phyloP scores from a whole-genome alignment of 768 basidiomycete genomes.

The Amanita inopinata region DNA sequence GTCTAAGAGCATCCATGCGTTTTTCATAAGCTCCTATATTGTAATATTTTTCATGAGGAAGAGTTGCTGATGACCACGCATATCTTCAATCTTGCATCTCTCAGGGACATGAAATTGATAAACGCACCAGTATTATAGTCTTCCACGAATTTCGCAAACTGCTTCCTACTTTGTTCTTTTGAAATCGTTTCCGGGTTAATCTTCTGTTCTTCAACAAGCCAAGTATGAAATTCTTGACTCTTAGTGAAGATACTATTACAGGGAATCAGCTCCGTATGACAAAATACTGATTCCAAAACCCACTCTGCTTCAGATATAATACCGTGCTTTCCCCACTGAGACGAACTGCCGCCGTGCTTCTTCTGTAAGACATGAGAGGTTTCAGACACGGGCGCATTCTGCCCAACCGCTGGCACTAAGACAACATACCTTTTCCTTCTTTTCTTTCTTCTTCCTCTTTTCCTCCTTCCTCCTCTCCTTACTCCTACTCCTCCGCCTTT shows the following conservation, averaged over 20 bases:
- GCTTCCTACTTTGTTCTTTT: slow-evolving; percentile 79
- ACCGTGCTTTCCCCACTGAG: slow-evolving; percentile 89
- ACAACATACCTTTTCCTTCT: slow-evolving; percentile 48
- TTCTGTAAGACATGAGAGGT: slow-evolving; percentile 23
- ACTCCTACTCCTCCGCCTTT: slow-evolving; percentile 32
- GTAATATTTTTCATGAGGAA: slow-evolving; percentile 94
- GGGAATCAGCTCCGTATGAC: neutral
- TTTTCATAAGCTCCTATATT: slow-evolving; percentile 79
- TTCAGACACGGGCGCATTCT: slow-evolving; percentile 1
- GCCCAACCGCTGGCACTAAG: neutral
- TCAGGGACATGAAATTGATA: neutral
- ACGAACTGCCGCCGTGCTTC: slow-evolving; percentile 43
- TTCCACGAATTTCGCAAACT: slow-evolving; percentile 75
- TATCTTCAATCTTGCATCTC: no score
- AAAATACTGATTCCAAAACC: slow-evolving; percentile 17
- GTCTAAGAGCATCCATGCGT: slow-evolving; percentile 75
- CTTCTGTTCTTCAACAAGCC: slow-evolving; percentile 90
- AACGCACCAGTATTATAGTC: slow-evolving; percentile 71
- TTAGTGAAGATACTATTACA: slow-evolving; percentile 67
- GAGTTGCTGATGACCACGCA: slow-evolving; percentile 49
- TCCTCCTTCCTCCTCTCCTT: slow-evolving; percentile 37
- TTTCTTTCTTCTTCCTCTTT: slow-evolving; percentile 49
- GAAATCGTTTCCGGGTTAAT: slow-evolving; percentile 83
- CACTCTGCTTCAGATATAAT: slow-evolving; percentile 81
- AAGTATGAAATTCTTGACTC: slow-evolving; percentile 78